Base-by-base conservation (phyloP, 2,329 filamentous ascomycete genomes). In the Metarhizium rileyi region DNA sequence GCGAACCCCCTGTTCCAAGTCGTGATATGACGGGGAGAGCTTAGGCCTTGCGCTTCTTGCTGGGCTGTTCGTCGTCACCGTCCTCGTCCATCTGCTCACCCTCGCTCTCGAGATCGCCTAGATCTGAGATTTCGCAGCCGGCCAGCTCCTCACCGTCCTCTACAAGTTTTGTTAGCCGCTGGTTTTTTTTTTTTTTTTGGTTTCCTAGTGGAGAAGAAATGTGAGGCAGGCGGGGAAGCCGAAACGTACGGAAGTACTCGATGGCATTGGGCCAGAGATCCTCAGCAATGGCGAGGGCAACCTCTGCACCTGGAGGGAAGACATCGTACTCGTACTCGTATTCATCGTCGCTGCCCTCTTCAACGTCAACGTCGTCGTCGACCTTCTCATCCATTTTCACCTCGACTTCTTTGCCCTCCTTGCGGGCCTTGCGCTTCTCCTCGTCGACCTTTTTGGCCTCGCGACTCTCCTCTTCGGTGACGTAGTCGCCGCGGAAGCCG, bases 181-280 rank as follows among this genome's bases (percentile, higher is more conserved):
- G 22, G 42, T 20, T 7, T n/a, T 27, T 50, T 4, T 1, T 8
- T 8, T 7, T 12, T 7, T 28, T 28, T 7, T 28, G 27, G n/a
- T 16, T 36, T 16, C 33, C n/a, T n/a, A n/a, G n/a, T 16, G 33
- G 6, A 36, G 14, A 18, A 16, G 33, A 14, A 14, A 14, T 3
- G 33, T 14, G 28, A 12, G 28, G 28, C 6, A 12, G 28, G 28
- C 6, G 28, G 28, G 28, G 28, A 12, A 30, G 28, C 28, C n/a
- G 12, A 36, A 14, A 79, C 87, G 70, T 73, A 93, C 88, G 86
- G 71, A 93, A 97, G 71, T 93, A 94, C 67, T 87, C 88, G 66
- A 95, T 84, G 51, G 90, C 91, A 55, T 83, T 81, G 44, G 88
- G 87, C 84, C 86, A 96, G 47, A 97, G 72, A 58, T 97, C 91